Conservation (phyloP, 2,329 filamentous ascomycete genomes). For the Juglanconis sp. region DNA sequence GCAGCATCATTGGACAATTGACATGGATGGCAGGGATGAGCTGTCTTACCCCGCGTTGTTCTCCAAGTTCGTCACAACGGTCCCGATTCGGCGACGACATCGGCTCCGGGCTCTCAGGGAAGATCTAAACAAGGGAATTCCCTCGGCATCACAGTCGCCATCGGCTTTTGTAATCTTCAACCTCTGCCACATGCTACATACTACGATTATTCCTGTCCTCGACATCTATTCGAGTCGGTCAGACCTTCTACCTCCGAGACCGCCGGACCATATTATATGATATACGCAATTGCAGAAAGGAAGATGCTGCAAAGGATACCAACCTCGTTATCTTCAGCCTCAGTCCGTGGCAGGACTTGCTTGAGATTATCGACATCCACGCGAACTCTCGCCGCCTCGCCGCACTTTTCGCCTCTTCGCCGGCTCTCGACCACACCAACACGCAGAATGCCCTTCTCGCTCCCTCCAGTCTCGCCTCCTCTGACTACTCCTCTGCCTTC, state of each 20-base stretch:
- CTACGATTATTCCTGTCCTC: not conserved
- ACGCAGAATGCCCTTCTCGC: constrained; percentile 50
- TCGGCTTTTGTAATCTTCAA: not conserved
- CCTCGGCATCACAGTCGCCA: not conserved
- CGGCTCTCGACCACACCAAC: constrained; percentile 38
- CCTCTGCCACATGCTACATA: not conserved
- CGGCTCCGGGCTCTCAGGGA: not conserved
- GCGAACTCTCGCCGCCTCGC: not conserved
- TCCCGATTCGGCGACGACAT: constrained; percentile 1
- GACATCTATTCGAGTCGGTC: no score
- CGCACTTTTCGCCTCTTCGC: constrained; percentile 1
- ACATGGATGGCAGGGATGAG: not conserved
- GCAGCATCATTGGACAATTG: constrained; percentile 23
- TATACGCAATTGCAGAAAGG: not conserved
- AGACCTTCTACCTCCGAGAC: no score
- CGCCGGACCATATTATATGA: not conserved
- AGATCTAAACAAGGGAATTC: not conserved
- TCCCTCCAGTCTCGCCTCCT: constrained; percentile 55
- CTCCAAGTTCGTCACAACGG: not conserved
- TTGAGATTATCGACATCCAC: not conserved
- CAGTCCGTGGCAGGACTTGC: not conserved
- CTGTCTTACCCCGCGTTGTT: constrained; percentile 4
- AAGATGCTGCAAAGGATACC: constrained; percentile 18
- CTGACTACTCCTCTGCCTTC: constrained; percentile 60
- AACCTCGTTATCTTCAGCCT: not conserved